Evolutionary conservation across 1,284 basidiomycete species (phyloP), one percentile per base, ranked within the genome.

Genomic region (Volvariella surrecta): DNA sequence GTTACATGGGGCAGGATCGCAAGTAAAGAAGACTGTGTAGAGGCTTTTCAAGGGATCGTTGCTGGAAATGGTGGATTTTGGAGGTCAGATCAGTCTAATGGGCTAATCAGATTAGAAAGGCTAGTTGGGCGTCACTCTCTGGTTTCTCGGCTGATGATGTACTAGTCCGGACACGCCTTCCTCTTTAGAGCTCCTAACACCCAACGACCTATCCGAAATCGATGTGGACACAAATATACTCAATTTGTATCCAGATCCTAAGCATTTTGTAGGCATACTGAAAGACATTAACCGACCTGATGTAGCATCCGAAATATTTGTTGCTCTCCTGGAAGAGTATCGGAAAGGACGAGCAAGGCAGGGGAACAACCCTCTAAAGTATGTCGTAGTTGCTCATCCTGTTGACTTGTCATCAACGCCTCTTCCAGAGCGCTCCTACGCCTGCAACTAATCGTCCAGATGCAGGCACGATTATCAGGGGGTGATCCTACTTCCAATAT

Each of bases 361-460:
- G n/a, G 56, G 17, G 61, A 63, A 15, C 48, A 51, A n/a, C 68
- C 70, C 13, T 1, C 61, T 76, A 37, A 68, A 67, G 82, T 84
- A 40, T 49, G 63, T 52, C 21, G 6, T 20, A 11, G 18, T 28
- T 6, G 20, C 20, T 1, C 34, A 40, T 17, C 3, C n/a, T 32
- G 32, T 15, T 9, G n/a, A 6, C 9, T 34, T 22, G 17, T 8
- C 22, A 9, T 20, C 40, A n/a, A 7, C 19, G 9, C 40, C 42
- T 37, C 2, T 31, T 32, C n/a, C 34, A 68, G 64, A 43, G 59
- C 63, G 1, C 56, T 94, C 19, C 66, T 86, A 2, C 79, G 80
- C 51, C 69, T 93, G 16, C 86, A 90, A 54, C 65, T 93, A 24
- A 77, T 89, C 18, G 67, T 90, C 49, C 77, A 84, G 53, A 83